These are phyloP conservation scores for Sporisorium scitamineum DNA, from an alignment of 1,284 basidiomycete species.

Conservation along the genomic window DNA sequence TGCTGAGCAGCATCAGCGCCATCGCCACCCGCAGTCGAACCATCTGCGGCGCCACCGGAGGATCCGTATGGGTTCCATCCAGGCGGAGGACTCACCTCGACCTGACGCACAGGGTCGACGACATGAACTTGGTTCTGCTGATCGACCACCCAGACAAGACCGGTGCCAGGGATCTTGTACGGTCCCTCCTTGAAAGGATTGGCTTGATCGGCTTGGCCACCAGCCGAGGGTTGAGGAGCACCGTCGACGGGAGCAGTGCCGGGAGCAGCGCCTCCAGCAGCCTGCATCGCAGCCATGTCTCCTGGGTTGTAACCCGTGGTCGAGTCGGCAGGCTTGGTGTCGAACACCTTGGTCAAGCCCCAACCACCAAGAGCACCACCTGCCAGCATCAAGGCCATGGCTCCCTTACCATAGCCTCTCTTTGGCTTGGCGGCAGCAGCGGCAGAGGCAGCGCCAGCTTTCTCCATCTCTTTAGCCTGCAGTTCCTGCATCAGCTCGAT, in stretches of 20 bases:
- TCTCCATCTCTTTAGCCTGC: conserved; percentile 19
- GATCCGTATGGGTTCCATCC: conserved; percentile 4
- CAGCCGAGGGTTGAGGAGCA: background rate
- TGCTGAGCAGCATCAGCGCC: background rate
- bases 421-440: conserved; percentile 4
- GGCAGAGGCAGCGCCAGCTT: background rate
- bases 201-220: background rate
- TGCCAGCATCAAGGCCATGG: background rate
- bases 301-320: conserved; percentile 14
- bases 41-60: background rate
- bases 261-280: conserved; percentile 19
- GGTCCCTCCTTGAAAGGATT: background rate
- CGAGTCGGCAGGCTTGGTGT: conserved; percentile 37
- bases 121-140: background rate
- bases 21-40: background rate
- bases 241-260: conserved; percentile 23
- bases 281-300: conserved; percentile 30
- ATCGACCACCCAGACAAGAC: background rate
- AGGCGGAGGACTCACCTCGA: background rate
- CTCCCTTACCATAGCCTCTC: conserved; percentile 4
- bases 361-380: conserved; percentile 17
- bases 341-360: conserved; percentile 24
- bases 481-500: conserved; percentile 25
- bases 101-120: background rate
- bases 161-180: background rate